phyloP scores from a whole-genome alignment of 768 basidiomycete species.

The Lyophyllum atratum region DNA sequence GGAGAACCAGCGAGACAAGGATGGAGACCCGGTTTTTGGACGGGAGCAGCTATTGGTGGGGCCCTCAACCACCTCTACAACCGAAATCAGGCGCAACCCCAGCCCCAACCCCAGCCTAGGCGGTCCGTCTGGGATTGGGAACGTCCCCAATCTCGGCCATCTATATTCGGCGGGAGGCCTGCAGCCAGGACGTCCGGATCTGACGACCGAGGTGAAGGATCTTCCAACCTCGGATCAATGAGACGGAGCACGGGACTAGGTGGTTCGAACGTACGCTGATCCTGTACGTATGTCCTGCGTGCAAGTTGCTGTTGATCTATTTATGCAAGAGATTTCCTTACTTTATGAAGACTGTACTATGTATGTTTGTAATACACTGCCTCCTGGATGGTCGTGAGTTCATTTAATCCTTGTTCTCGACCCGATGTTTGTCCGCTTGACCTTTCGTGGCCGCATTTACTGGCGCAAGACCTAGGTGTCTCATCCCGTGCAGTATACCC shows the following conservation, averaged over 20 bases:
- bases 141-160: conserved; percentile 32
- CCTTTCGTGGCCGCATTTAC: background rate
- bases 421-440: conserved; percentile 8
- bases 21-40: conserved; percentile 83
- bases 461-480: background rate
- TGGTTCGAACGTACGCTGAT: conserved; percentile 68
- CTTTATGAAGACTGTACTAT: background rate
- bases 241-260: conserved; percentile 81
- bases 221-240: conserved; percentile 70
- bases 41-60: conserved; percentile 76
- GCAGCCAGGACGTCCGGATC: conserved; percentile 19
- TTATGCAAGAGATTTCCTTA: background rate
- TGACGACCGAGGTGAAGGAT: conserved; percentile 67
- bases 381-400: background rate
- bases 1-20: too few relatives aligned
- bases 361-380: background rate
- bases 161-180: conserved; percentile 30
- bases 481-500: background rate
- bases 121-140: conserved; percentile 61
- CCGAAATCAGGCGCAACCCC: conserved; percentile 21
- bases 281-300: background rate
- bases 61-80: conserved; percentile 62
- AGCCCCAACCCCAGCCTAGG: conserved; percentile 18
- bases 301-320: background rate
- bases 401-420: background rate